A percentile compares a stretch with the other conserved stretches of the same genome.
These are phyloP conservation scores for Pseudohalonectria lignicola DNA, from an alignment of 2,329 filamentous ascomycete genomes.

Conservation along the genomic window DNA sequence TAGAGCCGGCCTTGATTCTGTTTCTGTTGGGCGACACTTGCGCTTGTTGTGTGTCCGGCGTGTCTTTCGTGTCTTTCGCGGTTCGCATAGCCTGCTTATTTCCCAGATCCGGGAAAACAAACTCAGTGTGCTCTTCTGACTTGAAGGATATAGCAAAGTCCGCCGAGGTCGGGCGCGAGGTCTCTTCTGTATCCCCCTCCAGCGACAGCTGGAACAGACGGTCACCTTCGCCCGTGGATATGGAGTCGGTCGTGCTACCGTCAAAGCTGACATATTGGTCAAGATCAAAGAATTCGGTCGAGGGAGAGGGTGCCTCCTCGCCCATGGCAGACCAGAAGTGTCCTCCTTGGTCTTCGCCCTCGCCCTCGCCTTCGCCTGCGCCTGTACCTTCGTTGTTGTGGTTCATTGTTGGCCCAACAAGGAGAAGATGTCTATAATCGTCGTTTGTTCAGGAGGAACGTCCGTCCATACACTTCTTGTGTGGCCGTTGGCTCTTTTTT, in stretches of 20 bases:
- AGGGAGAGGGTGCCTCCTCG: no score
- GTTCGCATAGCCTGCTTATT: no score
- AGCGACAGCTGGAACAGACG: no score
- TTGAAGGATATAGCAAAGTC: not conserved
- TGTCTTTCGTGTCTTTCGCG: not conserved
- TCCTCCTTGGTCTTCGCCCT: no score
- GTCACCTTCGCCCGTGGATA: slow-evolving; percentile 3
- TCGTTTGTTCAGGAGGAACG: no score
- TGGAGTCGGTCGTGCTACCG: slow-evolving; percentile 5
- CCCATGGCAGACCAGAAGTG: no score
- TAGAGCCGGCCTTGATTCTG: slow-evolving; percentile 11
- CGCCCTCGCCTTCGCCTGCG: not conserved
- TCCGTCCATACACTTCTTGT: no score
- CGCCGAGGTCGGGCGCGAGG: not conserved
- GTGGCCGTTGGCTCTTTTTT: no score
- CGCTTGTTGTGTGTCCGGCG: not conserved
- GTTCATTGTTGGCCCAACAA: no score
- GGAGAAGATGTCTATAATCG: no score
- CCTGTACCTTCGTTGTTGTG: not conserved
- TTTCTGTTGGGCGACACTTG: slow-evolving; percentile 4
- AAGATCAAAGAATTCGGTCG: slow-evolving; percentile 14
- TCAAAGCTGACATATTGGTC: slow-evolving; percentile 15
- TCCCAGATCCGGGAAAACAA: no score
- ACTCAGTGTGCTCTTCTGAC: not conserved
- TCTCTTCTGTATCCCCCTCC: no score